Base-by-base conservation (phyloP, 371 early-diverging fungal species). In the Lichtheimia ornata region DNA sequence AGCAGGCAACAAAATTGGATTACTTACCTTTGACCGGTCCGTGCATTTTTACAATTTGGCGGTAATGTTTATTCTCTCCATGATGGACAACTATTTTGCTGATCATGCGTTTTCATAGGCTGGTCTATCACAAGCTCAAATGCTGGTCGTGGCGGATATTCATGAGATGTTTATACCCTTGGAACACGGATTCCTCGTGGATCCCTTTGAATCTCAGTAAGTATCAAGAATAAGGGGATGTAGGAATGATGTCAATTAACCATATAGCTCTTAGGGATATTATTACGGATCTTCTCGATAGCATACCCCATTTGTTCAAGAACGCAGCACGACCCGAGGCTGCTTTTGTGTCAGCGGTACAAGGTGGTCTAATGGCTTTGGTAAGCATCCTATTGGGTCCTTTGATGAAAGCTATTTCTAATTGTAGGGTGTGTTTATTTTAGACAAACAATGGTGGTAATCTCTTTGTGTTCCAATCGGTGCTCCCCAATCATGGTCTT, bases 21-120 rank as follows among this genome's bases (percentile, higher is more conserved):
- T 98, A 45, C 68, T 97, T 62, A 97, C 98, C 0, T 96, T 87
- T 69, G 99, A 97, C 76, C 82, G 84, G 54, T 76, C 84, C 17
- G 84, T 95, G n/a, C 95, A 96, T 69, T 98, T 98, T 68, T 98
- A 97, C 81, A 94, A 94, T 70, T 67, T 97, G 53, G 83, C 85
- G 70, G 93, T 89, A 79, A 63, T 6, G 56, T 42, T 41, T 11
- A 7, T 18, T n/a, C 2, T 20, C 20, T 22, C 20, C 15, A 47
- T 20, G n/a, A 47, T 35, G n/a, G 2, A 20, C 5, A 1, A 15
- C 47, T 6, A 0, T 11, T 18, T n/a, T 5, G 51, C 14, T 51
- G 17, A 51, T 11, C 6, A 17, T 28, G 14, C 9, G 45, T 35
- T n/a, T 17, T n/a, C 13, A 11, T 71, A 91, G 89, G 50, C 90